Conservation (phyloP, 2,329 filamentous ascomycete genomes). For the Diaporthe caulivora region DNA sequence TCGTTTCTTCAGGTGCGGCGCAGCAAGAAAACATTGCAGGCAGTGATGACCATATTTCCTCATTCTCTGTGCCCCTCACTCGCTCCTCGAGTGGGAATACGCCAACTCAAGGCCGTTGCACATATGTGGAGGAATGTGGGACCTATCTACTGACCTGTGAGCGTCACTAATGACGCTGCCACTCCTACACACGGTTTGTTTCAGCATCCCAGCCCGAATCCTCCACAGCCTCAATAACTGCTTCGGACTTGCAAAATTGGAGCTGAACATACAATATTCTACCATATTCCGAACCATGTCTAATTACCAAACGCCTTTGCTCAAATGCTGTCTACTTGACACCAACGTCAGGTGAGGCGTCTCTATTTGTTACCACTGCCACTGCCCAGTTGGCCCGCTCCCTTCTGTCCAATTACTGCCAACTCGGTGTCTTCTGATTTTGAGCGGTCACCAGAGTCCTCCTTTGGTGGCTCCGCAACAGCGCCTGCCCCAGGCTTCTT, state of each 20-base stretch:
- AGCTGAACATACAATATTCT: not conserved
- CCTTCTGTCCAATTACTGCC: not conserved
- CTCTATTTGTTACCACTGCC: not conserved
- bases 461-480: conserved; percentile 1
- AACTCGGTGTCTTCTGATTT: conserved; percentile 12
- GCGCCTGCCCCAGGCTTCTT: conserved; percentile 59
- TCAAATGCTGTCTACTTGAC: not conserved
- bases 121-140: not conserved
- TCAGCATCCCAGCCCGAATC: too few species aligned
- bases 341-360: not conserved
- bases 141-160: not conserved
- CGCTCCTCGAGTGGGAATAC: not conserved
- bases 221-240: not conserved
- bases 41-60: conserved; percentile 4
- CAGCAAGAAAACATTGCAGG: conserved; percentile 22
- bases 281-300: not conserved
- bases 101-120: not conserved
- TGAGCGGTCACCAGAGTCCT: not conserved
- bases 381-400: not conserved
- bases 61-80: not conserved
- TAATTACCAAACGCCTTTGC: not conserved
- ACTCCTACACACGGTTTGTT: not conserved
- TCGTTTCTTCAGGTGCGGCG: conserved; percentile 9
- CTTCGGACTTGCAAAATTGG: not conserved
- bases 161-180: not conserved